Evolutionary conservation across 1,284 basidiomycete species (phyloP), one percentile per base, ranked within the genome.

Genomic region (Spongiforma sp.): DNA sequence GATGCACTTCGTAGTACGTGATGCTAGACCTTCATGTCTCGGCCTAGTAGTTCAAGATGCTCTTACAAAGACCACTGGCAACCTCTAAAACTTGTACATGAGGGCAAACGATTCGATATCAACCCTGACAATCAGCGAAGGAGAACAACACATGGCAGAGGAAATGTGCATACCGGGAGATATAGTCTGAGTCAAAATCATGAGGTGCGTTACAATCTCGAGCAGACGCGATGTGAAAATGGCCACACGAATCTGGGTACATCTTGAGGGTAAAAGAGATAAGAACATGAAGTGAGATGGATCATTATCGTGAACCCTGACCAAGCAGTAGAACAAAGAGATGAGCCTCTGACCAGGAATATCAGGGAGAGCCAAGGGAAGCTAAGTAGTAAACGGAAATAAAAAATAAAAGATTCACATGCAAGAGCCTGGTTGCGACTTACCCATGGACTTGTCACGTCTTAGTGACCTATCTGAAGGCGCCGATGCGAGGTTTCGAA

Each of bases 21-120:
- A 69, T 2, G 69, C 61, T 1, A 70, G 57, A 2, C n/a, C n/a
- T n/a, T n/a, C n/a, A n/a, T n/a, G 80, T 72, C 65, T 89, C 89
- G 6, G 89, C 89, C 3, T 84, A 80, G 73, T 83, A 90, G 28
- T 74, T 73, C 0, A 79, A 76, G 82, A 90, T 83, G 3, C 89
- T 83, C 26, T 89, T 82, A 4, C 80, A 3, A 8, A 62, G 61
- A 48, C 74, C 70, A 1, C 70, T 69, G 4, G 54, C 14, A n/a
- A n/a, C n/a, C n/a, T n/a, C n/a, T n/a, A n/a, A 48, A 61, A 61
- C 26, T 71, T 71, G 57, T 74, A 71, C 34, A 69, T 12, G 11
- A 70, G 10, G 26, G 28, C 52, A 4, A 71, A n/a, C 14, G 60
- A 64, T 3, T 50, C 60, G 6, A 74, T 17, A 34, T 71, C 70